Percentiles rank a stretch among this genome's conserved stretches.
Evolutionary conservation across 805 yeast genomes (phyloP).

Genomic region (Debaryomyces maramus): DNA sequence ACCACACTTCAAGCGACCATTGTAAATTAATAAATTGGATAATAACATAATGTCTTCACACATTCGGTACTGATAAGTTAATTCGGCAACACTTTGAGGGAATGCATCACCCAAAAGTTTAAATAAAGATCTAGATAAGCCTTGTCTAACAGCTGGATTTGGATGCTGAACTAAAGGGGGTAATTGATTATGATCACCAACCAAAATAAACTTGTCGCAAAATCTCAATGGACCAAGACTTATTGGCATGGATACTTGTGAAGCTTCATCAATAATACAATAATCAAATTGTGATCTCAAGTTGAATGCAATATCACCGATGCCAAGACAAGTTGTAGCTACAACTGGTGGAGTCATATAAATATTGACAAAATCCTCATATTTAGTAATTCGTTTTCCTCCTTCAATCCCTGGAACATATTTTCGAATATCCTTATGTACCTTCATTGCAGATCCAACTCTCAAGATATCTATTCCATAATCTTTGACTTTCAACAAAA

Average conservation of each 20-base stretch:
- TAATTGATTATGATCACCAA: slow-evolving; percentile 95
- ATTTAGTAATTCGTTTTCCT: slow-evolving; percentile 31
- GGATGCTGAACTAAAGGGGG: slow-evolving; percentile 76
- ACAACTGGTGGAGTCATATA: slow-evolving; percentile 68
- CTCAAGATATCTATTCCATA: slow-evolving; percentile 51
- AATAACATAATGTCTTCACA: slow-evolving; percentile 82
- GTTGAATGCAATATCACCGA: slow-evolving; percentile 60
- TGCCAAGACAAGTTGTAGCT: slow-evolving; percentile 85
- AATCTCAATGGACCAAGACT: slow-evolving; percentile 84
- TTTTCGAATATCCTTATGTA: slow-evolving; percentile 61
- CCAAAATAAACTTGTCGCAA: slow-evolving; percentile 78
- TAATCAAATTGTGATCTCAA: slow-evolving; percentile 69
- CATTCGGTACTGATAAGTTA: slow-evolving; percentile 90
- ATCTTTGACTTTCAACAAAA: slow-evolving; percentile 64
- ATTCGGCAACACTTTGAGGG: slow-evolving; percentile 73
- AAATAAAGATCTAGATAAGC: slow-evolving; percentile 76
- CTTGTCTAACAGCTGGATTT: slow-evolving; percentile 62
- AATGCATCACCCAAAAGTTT: slow-evolving; percentile 67
- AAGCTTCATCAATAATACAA: slow-evolving; percentile 95
- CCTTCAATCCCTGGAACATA: slow-evolving; percentile 48
- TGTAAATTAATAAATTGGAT: slow-evolving; percentile 77
- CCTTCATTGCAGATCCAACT: slow-evolving; percentile 58
- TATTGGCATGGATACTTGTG: slow-evolving; percentile 90
- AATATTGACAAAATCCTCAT: slow-evolving; percentile 46
- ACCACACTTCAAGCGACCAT: slow-evolving; percentile 78